Percentiles rank a stretch among this genome's conserved stretches.
Conservation (phyloP, 306 rosid genomes). For the Coriaria nepalensis region DNA sequence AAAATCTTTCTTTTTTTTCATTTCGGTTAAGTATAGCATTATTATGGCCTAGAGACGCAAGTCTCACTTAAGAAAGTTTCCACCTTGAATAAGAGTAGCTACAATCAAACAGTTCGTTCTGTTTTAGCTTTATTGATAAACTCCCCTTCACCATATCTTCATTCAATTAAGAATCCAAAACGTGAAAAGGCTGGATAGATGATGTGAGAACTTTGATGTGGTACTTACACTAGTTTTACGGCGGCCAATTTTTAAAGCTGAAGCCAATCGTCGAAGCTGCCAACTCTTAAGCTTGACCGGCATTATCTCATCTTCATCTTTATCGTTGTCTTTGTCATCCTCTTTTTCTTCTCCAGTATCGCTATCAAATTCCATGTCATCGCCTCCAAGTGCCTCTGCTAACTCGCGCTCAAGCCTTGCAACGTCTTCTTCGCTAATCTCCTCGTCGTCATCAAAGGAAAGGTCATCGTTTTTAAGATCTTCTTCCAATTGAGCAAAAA, state of each 20-base stretch:
- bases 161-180: slow-evolving; percentile 5
- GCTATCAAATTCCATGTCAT: slow-evolving; percentile 18
- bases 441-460: slow-evolving; percentile 27
- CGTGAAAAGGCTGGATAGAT: background rate
- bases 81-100: no score
- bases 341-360: slow-evolving; percentile 6
- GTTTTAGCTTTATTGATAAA: no score
- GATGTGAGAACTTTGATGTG: background rate
- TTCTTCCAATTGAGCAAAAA: slow-evolving; percentile 67
- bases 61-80: no score
- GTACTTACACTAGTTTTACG: slow-evolving; percentile 64
- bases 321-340: slow-evolving; percentile 10
- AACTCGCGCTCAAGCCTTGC: slow-evolving; percentile 50
- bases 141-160: background rate
- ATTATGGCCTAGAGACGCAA: no score
- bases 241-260: slow-evolving; percentile 66
- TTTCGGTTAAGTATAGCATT: no score
- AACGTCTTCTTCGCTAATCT: slow-evolving; percentile 53
- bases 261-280: slow-evolving; percentile 72
- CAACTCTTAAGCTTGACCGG: slow-evolving; percentile 51
- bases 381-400: slow-evolving; percentile 32
- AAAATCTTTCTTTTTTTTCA: no score
- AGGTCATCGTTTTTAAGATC: slow-evolving; percentile 60
- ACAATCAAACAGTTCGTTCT: no score
- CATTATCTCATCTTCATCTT: slow-evolving; percentile 14